These are phyloP conservation scores for Phytomonas francai DNA, from an alignment of 208 protist genomes.

Conservation along the genomic window DNA sequence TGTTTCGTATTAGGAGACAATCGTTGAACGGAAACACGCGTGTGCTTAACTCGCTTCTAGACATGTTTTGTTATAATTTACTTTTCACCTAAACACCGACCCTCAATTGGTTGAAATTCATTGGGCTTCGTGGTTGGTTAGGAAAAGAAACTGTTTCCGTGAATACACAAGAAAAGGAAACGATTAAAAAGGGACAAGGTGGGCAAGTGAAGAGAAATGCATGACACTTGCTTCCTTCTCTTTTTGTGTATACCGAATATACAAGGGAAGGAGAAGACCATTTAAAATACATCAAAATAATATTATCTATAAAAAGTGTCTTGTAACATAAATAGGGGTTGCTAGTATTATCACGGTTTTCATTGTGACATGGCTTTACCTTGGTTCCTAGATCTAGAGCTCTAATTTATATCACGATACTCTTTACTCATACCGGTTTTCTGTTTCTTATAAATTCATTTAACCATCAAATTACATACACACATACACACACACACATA, in stretches of 20 bases:
- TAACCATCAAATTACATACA: not conserved
- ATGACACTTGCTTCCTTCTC: not conserved
- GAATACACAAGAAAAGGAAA: too few relatives aligned
- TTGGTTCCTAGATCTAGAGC: conserved; percentile 35
- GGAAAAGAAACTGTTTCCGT: too few relatives aligned
- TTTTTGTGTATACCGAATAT: conserved; percentile 6
- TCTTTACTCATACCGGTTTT: conserved; percentile 1
- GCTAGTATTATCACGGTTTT: conserved; percentile 62
- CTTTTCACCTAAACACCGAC: too few relatives aligned
- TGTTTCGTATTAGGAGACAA: too few relatives aligned
- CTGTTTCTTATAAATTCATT: not conserved
- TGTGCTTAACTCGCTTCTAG: too few relatives aligned
- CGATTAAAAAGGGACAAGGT: too few relatives aligned
- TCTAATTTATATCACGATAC: not conserved
- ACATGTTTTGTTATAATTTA: too few relatives aligned
- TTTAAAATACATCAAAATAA: not conserved
- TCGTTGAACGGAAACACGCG: too few relatives aligned
- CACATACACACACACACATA: not conserved
- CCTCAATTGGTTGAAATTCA: too few relatives aligned
- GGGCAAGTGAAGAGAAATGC: too few relatives aligned
- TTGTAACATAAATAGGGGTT: conserved; percentile 53
- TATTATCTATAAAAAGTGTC: conserved; percentile 9
- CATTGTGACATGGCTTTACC: conserved; percentile 47
- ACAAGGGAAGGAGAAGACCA: conserved; percentile 2
- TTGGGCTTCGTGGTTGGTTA: too few relatives aligned